A percentile compares a stretch with the other conserved stretches of the same genome.
phyloP scores from a whole-genome alignment of 352 stramenopile genomes.

The Globisporangium viniferum region DNA sequence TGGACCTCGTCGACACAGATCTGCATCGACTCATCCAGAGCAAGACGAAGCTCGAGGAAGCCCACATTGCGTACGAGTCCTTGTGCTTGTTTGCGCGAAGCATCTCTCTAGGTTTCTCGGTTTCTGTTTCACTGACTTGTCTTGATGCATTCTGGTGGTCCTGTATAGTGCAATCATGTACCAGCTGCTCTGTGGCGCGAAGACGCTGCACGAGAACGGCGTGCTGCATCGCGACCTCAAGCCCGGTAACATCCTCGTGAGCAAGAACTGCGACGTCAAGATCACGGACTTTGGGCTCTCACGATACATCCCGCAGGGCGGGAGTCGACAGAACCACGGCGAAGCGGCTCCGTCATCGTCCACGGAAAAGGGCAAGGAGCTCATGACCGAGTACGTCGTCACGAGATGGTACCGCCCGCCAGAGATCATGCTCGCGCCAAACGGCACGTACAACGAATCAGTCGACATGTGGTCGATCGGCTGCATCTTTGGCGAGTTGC shows the following conservation, averaged over 20 bases:
- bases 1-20: conserved; percentile 94
- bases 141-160: conserved; percentile 16
- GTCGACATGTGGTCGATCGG: conserved; percentile 88
- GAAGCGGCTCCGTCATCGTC: conserved; percentile 14
- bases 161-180: conserved; percentile 90
- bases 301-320: conserved; percentile 55
- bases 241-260: conserved; percentile 83
- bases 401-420: conserved; percentile 90
- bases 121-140: conserved; percentile 18
- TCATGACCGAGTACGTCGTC: conserved; percentile 90
- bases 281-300: conserved; percentile 85
- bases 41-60: conserved; percentile 83
- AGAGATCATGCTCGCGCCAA: conserved; percentile 85
- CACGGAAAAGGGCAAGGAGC: conserved; percentile 49
- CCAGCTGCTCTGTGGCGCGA: conserved; percentile 87
- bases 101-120: too few relatives aligned
- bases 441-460: conserved; percentile 69
- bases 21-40: conserved; percentile 88
- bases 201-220: conserved; percentile 89
- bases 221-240: conserved; percentile 86
- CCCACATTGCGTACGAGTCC: conserved; percentile 54
- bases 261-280: conserved; percentile 83
- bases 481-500: conserved; percentile 93
- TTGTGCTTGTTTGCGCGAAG: neutral
- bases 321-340: conserved; percentile 9